Base-by-base conservation (phyloP, 257 asterid species). In the Solanum commersonii region DNA sequence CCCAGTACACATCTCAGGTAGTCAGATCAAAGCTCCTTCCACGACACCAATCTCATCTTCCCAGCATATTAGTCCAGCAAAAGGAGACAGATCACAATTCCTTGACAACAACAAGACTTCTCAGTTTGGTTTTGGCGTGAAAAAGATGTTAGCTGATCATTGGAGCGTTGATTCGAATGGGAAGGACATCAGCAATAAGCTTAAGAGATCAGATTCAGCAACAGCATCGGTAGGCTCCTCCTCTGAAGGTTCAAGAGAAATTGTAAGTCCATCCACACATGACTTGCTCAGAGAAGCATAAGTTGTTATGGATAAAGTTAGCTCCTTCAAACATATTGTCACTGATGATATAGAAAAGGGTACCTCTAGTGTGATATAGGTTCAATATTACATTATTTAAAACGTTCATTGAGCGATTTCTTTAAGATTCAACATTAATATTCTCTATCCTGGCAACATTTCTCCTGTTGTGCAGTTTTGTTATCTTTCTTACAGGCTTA, bases 111-210 rank as follows among this genome's bases (percentile, higher is more conserved):
- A 18, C 60, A 77, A 77, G 35, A 23, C 15, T 81, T 81, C 85
- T 46, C 85, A 81, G 27, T 81, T 31, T 6, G 96, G 93, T 68
- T 89, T 92, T 18, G 95, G 96, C 0, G 95, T 92, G 91, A 96
- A 93, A 89, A 92, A 91, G 90, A 92, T 95, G 35, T 89, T 96
- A 92, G 93, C 96, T 42, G 98, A 96, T 87, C 90, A 94, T 90
- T 84, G 94, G 92, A 93, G 92, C n/a, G 77, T 88, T 1, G 95
- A 94, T 87, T 89, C 93, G 2, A 93, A 95, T 84, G 92, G 90
- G 76, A 92, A 92, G 88, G 94, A 89, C 8, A 8, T 22, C 56
- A 85, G 87, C 83, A 84, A 65, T 87, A 83, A 86, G 16, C 86
- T 88, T 8, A 85, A 85, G 87, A 88, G 92, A 87, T 90, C 94